Conservation (phyloP, 306 rosid genomes). For the Canavalia gladiata region DNA sequence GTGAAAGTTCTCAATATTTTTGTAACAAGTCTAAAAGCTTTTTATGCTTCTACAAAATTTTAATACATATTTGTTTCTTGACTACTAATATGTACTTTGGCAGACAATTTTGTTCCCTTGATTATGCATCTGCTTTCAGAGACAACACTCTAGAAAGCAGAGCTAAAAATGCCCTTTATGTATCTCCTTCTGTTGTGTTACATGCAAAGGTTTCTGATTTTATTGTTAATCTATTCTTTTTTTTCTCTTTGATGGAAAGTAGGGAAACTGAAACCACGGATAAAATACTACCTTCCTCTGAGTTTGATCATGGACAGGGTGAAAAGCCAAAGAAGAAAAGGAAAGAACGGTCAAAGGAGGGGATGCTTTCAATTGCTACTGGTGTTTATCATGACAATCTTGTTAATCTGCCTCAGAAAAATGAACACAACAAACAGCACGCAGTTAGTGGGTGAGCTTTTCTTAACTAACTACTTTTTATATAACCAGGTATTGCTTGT, state of each 20-base stretch:
- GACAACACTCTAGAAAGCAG: conserved; percentile 4
- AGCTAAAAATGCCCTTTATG: conserved; percentile 15
- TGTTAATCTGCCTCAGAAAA: conserved; percentile 18
- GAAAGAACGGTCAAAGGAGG: conserved; percentile 44
- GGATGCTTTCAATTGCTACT: background rate
- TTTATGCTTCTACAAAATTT: background rate
- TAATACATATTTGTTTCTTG: conserved; percentile 7
- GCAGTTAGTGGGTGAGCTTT: conserved; percentile 54
- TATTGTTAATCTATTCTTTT: conserved; percentile 38
- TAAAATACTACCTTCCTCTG: no score
- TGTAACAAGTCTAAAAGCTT: conserved; percentile 3
- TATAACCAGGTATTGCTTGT: background rate
- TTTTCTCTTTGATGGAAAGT: conserved; percentile 30
- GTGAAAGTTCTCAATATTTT: background rate
- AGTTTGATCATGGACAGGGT: conserved; percentile 31
- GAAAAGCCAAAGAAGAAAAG: conserved; percentile 52
- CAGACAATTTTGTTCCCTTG: background rate
- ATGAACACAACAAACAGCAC: conserved; percentile 32
- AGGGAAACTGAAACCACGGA: background rate
- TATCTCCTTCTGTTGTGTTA: conserved; percentile 35
- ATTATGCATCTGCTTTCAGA: conserved; percentile 3
- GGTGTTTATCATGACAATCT: conserved; percentile 14
- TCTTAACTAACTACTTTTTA: conserved; percentile 22
- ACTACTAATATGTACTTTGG: conserved; percentile 4
- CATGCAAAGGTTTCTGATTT: conserved; percentile 31